Percentiles rank a stretch among this genome's conserved stretches.
These are phyloP conservation scores for Botryotinia convoluta DNA, from an alignment of 2,329 filamentous ascomycete genomes.

Conservation along the genomic window DNA sequence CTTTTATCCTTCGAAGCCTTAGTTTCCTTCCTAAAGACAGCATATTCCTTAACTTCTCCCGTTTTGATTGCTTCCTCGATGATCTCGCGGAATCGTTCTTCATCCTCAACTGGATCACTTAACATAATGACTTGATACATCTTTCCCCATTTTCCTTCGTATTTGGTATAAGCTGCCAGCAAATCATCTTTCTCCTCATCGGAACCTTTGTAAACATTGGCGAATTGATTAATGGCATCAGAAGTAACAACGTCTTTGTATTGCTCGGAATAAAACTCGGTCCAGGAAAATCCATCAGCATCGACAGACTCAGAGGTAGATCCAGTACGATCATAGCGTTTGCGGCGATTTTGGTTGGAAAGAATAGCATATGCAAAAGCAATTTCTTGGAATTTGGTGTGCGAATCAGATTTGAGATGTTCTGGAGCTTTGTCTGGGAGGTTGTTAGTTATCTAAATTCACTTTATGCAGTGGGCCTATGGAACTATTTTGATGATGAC, in stretches of 20 bases:
- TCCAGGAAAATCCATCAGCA: slow-evolving; percentile 86
- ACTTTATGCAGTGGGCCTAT: neutral
- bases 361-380: slow-evolving; percentile 94
- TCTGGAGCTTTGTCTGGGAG: slow-evolving; percentile 69
- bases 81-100: slow-evolving; percentile 76
- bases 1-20: slow-evolving; percentile 60
- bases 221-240: slow-evolving; percentile 73
- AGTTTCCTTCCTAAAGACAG: slow-evolving; percentile 71
- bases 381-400: slow-evolving; percentile 81
- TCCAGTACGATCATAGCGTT: slow-evolving; percentile 85
- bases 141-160: slow-evolving; percentile 70
- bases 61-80: slow-evolving; percentile 76
- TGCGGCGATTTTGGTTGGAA: slow-evolving; percentile 75
- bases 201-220: slow-evolving; percentile 76
- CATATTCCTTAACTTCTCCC: slow-evolving; percentile 64
- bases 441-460: slow-evolving; percentile 20
- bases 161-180: slow-evolving; percentile 69
- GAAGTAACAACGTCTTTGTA: slow-evolving; percentile 73
- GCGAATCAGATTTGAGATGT: slow-evolving; percentile 67
- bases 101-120: slow-evolving; percentile 78
- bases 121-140: slow-evolving; percentile 86
- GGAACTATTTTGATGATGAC: neutral
- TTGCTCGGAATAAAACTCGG: slow-evolving; percentile 82
- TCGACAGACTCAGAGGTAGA: slow-evolving; percentile 81
- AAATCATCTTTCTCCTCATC: slow-evolving; percentile 81